Conservation (phyloP, 2,329 filamentous ascomycete species). For the Geosmithia putterillii region DNA sequence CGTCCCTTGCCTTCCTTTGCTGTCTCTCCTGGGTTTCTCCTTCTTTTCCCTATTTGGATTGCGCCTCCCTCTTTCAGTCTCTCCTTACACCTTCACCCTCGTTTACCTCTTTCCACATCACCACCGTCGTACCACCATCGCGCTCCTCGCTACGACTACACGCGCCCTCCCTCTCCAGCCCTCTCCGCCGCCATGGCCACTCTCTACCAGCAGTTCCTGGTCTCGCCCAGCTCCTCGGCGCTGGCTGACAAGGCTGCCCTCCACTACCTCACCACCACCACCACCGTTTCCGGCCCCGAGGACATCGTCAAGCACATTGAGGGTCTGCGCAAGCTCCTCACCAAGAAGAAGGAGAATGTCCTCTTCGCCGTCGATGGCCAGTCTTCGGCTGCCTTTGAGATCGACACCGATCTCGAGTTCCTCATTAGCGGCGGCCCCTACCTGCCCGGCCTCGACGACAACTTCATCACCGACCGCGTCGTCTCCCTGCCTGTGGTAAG, state of each 20-base stretch:
- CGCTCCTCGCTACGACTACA: not conserved
- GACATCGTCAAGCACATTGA: conserved; percentile 76
- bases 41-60: not conserved
- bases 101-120: not conserved
- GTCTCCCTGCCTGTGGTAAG: conserved; percentile 73
- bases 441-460: conserved; percentile 82
- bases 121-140: not conserved
- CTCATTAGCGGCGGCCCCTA: conserved; percentile 70
- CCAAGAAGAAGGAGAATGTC: conserved; percentile 71
- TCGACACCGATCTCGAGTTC: conserved; percentile 78
- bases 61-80: not conserved
- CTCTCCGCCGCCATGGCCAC: conserved; percentile 21
- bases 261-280: conserved; percentile 85
- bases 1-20: not conserved
- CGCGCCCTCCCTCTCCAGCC: not conserved
- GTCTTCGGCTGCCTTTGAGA: conserved; percentile 65
- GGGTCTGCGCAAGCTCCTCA: conserved; percentile 59
- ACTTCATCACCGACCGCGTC: conserved; percentile 75
- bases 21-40: not conserved
- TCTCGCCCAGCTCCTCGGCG: conserved; percentile 48
- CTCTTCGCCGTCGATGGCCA: conserved; percentile 62
- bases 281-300: conserved; percentile 54
- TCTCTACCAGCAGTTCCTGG: conserved; percentile 61
- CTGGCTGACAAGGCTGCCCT: conserved; percentile 56
- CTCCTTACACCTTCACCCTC: not conserved